Base-by-base conservation (phyloP, 352 stramenopile genomes). In the Aphanomyces cochlioides region DNA sequence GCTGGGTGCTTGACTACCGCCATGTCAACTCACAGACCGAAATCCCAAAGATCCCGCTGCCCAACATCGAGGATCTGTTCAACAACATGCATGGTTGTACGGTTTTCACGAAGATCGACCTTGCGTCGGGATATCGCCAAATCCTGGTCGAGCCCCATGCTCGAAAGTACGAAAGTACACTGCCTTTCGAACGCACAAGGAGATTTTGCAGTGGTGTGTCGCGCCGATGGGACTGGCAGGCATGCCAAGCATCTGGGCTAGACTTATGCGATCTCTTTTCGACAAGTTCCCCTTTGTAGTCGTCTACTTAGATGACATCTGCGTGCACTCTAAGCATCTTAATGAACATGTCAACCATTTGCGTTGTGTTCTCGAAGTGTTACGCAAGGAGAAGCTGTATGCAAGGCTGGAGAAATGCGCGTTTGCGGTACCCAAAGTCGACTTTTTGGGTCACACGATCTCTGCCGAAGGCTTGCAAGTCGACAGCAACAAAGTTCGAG, bases 51-150 rank as follows among this genome's bases (percentile, higher is more conserved):
- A 76, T 76, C 2, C 72, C 68, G 10, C 47, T 76, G n/a, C 67
- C 67, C 4, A 58, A 47, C 38, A 71, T 76, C 34, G 68, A 76
- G 12, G 72, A 73, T 5, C 17, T 76, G 3, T 76, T 76, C 36
- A 66, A 76, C 60, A 38, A 41, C 3, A 36, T 75, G 38, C 53
- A 12, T 60, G 69, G 68, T 19, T 19, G 4, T 34, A 17, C 15
- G 4, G 47, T 74, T 0, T 72, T 74, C 41, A 47, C 68, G 12
- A 28, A 21, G 15, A 48, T 74, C 7, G 63, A 75, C 39, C 19
- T 73, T 15, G 38, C 28, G n/a, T 65, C 57, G 2, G 28, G 28
- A 28, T 28, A 28, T 2, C 28, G 2, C 28, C 28, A 28, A 28
- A 28, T 28, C 1, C n/a, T 63, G 63, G 39, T 75, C 67, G 10